A percentile compares a stretch with the other conserved stretches of the same genome.
These are phyloP conservation scores for Plasmodium falciparum DNA, from an alignment of 169 alveolate genomes.

Conservation along the genomic window DNA sequence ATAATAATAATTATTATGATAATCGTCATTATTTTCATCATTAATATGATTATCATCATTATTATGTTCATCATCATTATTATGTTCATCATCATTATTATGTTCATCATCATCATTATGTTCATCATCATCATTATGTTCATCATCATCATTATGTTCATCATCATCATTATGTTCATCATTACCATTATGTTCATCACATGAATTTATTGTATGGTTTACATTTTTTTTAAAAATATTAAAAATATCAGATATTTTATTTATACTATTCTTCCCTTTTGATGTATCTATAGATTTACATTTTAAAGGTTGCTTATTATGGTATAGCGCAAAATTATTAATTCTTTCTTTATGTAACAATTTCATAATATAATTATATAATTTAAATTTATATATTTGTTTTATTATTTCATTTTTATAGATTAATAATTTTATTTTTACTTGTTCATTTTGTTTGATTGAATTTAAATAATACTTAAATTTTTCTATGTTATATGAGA, in stretches of 20 bases:
- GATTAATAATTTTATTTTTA: constrained; percentile 14
- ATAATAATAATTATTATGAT: not conserved
- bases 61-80: no score
- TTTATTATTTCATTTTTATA: constrained; percentile 45
- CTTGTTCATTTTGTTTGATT: constrained; percentile 19
- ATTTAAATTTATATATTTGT: constrained; percentile 50
- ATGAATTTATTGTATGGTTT: constrained; percentile 20
- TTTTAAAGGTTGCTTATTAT: not conserved
- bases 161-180: not conserved
- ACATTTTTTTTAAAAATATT: constrained; percentile 46
- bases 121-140: not conserved
- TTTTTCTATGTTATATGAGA: not conserved
- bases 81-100: no score
- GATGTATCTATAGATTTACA: not conserved
- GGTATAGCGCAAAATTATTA: not conserved
- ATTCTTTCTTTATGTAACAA: constrained; percentile 35
- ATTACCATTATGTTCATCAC: not conserved
- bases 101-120: not conserved
- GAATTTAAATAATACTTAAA: not conserved
- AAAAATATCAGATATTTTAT: constrained; percentile 34
- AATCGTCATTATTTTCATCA: no score
- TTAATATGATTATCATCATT: not conserved
- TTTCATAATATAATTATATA: constrained; percentile 38
- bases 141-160: not conserved
- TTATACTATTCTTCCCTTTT: constrained; percentile 4